Evolutionary conservation across 371 early-diverging fungal species (phyloP).

Genomic region (Chytridium lagenaria): DNA sequence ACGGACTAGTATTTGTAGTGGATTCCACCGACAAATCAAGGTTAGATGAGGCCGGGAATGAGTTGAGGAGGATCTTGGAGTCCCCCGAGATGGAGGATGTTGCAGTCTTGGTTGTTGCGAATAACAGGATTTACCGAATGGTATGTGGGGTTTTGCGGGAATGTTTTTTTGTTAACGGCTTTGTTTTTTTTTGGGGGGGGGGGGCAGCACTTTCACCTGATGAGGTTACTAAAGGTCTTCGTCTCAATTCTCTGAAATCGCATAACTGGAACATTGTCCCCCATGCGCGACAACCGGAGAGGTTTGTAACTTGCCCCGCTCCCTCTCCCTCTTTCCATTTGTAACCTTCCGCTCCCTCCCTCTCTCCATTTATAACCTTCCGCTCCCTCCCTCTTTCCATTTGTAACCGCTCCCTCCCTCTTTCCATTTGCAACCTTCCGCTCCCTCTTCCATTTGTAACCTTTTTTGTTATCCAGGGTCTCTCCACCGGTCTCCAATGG

Average conservation of each 20-base stretch:
- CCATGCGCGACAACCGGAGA: background rate
- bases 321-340: background rate
- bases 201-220: background rate
- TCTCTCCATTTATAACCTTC: background rate
- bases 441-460: background rate
- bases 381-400: background rate
- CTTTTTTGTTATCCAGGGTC: conserved; percentile 4
- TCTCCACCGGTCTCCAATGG: conserved; percentile 4
- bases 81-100: conserved; percentile 9
- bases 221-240: background rate
- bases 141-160: background rate
- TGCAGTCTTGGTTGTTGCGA: conserved; percentile 19
- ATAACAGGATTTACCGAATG: conserved; percentile 28
- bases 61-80: conserved; percentile 20
- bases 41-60: conserved; percentile 17
- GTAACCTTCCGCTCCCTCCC: background rate
- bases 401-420: background rate
- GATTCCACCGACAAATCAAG: conserved; percentile 62
- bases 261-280: conserved; percentile 5
- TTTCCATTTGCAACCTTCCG: background rate
- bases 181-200: background rate
- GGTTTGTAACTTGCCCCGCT: background rate
- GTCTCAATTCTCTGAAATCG: background rate
- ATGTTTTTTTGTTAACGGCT: background rate
- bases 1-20: conserved; percentile 62